Evolutionary conservation across 1,139 yeast genomes (phyloP).

Genomic region (Geotrichum klebahnii): DNA sequence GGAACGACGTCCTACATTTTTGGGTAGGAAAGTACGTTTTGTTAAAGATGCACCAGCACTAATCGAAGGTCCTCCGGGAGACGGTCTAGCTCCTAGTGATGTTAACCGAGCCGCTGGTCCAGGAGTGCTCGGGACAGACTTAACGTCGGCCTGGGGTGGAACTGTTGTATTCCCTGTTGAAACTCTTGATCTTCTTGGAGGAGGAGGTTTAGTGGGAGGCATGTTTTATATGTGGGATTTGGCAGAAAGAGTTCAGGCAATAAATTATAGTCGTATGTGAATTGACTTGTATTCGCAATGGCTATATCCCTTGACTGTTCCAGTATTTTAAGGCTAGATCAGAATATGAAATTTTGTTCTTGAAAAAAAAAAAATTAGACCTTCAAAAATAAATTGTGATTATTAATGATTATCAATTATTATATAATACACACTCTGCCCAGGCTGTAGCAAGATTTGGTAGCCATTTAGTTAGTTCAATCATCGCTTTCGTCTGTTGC

Average conservation of each 20-base stretch:
- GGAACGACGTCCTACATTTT: constrained; percentile 73
- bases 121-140: background rate
- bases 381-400: background rate
- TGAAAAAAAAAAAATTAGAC: background rate
- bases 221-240: constrained; percentile 3
- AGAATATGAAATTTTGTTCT: background rate
- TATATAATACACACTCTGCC: no score
- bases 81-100: constrained; percentile 13
- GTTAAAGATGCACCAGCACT: constrained; percentile 28
- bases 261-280: no score
- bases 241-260: no score
- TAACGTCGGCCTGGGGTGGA: background rate
- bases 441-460: no score
- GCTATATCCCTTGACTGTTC: no score
- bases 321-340: background rate
- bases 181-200: constrained; percentile 12
- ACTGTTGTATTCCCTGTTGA: background rate
- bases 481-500: no score
- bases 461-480: no score
- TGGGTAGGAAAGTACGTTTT: constrained; percentile 69
- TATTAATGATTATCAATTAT: no score
- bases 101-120: constrained; percentile 2
- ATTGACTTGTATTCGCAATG: no score
- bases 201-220: constrained; percentile 22
- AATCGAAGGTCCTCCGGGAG: constrained; percentile 15